Evolutionary conservation across 768 basidiomycete species (phyloP).

Genomic region (Agaricus blazei): DNA sequence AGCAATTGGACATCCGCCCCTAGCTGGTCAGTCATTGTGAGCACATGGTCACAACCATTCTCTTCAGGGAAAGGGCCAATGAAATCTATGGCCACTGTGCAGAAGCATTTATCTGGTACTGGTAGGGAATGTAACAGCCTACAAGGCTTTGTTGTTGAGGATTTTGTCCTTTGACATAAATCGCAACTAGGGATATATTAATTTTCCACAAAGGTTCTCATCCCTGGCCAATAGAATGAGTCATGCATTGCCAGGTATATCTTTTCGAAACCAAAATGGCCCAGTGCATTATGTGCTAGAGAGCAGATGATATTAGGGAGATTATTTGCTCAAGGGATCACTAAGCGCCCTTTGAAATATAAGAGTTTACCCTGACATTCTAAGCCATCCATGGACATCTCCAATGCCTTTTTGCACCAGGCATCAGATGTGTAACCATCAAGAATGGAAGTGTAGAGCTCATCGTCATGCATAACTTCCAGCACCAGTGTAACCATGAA

Average conservation of each 20-base stretch:
- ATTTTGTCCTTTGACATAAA: slow-evolving; percentile 35
- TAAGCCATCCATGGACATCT: background rate
- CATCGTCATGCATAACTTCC: background rate
- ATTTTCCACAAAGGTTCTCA: slow-evolving; percentile 25
- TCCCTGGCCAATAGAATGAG: slow-evolving; percentile 30
- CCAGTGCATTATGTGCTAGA: slow-evolving; percentile 23
- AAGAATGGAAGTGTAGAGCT: background rate
- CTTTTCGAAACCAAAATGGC: slow-evolving; percentile 33
- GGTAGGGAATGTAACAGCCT: slow-evolving; percentile 27
- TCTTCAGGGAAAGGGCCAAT: too few species aligned
- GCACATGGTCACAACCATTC: slow-evolving; percentile 17
- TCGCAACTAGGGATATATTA: slow-evolving; percentile 28
- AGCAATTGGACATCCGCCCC: slow-evolving; percentile 11
- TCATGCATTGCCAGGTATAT: slow-evolving; percentile 16
- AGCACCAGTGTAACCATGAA: too few species aligned
- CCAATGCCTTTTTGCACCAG: background rate
- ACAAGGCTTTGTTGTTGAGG: slow-evolving; percentile 15
- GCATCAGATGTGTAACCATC: background rate
- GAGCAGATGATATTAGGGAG: slow-evolving; percentile 18
- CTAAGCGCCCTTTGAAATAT: slow-evolving; percentile 17
- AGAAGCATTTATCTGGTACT: background rate
- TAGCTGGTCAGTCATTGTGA: slow-evolving; percentile 7
- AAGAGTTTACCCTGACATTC: slow-evolving; percentile 14
- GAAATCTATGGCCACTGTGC: slow-evolving; percentile 4
- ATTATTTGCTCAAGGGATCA: slow-evolving; percentile 20